These are phyloP conservation scores for Mariannaea elegans DNA, from an alignment of 2,329 filamentous ascomycete species.

Conservation along the genomic window DNA sequence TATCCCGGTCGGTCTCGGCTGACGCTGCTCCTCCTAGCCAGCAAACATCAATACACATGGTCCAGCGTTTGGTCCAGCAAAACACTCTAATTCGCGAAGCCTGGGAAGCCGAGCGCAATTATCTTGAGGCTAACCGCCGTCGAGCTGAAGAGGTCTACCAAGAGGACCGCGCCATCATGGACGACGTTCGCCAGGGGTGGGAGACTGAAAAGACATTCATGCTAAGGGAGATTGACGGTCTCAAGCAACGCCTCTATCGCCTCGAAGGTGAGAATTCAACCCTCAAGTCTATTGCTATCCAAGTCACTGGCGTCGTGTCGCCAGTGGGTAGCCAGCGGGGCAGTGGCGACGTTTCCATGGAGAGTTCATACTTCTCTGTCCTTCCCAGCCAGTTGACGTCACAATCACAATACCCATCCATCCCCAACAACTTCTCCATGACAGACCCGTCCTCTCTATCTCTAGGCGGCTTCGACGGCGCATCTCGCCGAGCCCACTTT, in stretches of 20 bases:
- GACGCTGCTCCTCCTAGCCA: conserved; percentile 43
- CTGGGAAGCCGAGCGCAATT: conserved; percentile 63
- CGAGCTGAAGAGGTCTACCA: conserved; percentile 65
- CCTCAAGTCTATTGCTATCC: conserved; percentile 44
- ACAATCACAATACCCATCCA: conserved; percentile 27
- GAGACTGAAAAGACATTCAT: conserved; percentile 53
- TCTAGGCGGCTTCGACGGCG: conserved; percentile 44
- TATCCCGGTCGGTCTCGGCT: conserved; percentile 42
- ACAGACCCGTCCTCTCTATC: conserved; percentile 41
- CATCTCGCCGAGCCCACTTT: conserved; percentile 48
- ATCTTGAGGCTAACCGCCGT: conserved; percentile 62
- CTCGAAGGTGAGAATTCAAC: conserved; percentile 50
- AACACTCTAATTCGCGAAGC: conserved; percentile 56
- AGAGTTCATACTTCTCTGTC: conserved; percentile 35
- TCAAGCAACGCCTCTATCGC: conserved; percentile 50
- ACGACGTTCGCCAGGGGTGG: conserved; percentile 59
- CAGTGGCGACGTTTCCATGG: conserved; percentile 36
- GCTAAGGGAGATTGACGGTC: conserved; percentile 51
- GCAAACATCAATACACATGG: conserved; percentile 45
- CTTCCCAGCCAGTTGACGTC: conserved; percentile 29
- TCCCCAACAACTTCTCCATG: conserved; percentile 30
- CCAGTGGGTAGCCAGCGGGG: conserved; percentile 41
- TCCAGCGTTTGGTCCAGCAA: conserved; percentile 54
- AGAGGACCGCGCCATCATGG: conserved; percentile 63
- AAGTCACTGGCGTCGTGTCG: conserved; percentile 42